A percentile compares a stretch with the other conserved stretches of the same genome.
phyloP scores from a whole-genome alignment of 1,139 yeast genomes.

The Saccharomyces hybrid region DNA sequence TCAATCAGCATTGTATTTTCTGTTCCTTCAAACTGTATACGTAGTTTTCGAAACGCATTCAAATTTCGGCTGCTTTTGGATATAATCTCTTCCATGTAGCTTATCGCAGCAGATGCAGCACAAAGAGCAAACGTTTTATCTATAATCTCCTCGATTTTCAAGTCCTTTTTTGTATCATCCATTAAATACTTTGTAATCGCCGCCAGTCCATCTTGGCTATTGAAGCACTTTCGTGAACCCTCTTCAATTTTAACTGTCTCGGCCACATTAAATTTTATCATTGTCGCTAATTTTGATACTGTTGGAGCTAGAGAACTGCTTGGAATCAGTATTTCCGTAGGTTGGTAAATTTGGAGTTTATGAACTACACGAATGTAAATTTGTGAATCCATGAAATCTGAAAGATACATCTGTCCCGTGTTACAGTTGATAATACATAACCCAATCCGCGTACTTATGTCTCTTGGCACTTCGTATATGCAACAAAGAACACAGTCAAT shows the following conservation, averaged over 20 bases:
- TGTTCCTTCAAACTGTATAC: constrained; percentile 35
- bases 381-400: constrained; percentile 38
- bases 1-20: constrained; percentile 40
- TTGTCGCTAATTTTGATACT: constrained; percentile 33
- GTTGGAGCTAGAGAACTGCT: constrained; percentile 22
- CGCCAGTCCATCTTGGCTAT: constrained; percentile 23
- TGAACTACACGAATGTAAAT: constrained; percentile 41
- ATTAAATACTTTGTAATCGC: constrained; percentile 15
- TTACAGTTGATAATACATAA: constrained; percentile 33
- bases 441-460: constrained; percentile 33
- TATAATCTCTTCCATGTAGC: constrained; percentile 16
- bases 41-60: constrained; percentile 25
- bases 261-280: constrained; percentile 33
- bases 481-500: constrained; percentile 28
- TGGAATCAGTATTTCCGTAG: constrained; percentile 36
- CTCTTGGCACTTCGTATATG: constrained; percentile 31
- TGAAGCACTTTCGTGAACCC: constrained; percentile 25
- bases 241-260: constrained; percentile 24
- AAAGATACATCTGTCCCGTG: constrained; percentile 34
- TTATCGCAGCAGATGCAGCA: constrained; percentile 34
- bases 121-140: constrained; percentile 30
- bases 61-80: constrained; percentile 5
- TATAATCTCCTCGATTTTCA: constrained; percentile 17
- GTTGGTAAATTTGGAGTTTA: constrained; percentile 34
- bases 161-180: constrained; percentile 18